phyloP scores from a whole-genome alignment of 495 filamentous ascomycete species.

The Hypomontagnella submonticulosa region DNA sequence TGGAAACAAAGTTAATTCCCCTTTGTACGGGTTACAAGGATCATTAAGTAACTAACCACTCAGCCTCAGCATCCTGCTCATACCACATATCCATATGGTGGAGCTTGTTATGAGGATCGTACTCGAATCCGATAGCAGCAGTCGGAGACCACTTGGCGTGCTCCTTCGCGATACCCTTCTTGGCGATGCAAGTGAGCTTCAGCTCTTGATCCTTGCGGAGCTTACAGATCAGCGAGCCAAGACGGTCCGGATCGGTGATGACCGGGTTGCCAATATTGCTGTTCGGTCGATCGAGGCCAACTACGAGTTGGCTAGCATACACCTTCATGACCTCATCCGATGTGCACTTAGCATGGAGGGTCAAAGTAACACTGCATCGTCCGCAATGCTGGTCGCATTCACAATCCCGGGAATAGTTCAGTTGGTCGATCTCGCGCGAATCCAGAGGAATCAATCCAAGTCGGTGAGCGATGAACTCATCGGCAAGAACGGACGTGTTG shows the following conservation, averaged over 20 bases:
- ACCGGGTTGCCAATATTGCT: slow-evolving; percentile 77
- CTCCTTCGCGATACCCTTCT: slow-evolving; percentile 98
- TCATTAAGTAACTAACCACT: slow-evolving; percentile 78
- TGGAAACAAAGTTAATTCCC: slow-evolving; percentile 49
- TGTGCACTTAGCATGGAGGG: slow-evolving; percentile 83
- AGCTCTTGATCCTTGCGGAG: slow-evolving; percentile 88
- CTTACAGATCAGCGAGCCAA: slow-evolving; percentile 87
- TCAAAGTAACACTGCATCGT: slow-evolving; percentile 84
- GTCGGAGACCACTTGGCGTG: slow-evolving; percentile 97
- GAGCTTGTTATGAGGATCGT: slow-evolving; percentile 95
- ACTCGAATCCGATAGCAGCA: slow-evolving; percentile 94
- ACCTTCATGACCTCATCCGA: slow-evolving; percentile 86
- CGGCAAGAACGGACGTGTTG: slow-evolving; percentile 93
- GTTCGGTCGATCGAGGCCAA: slow-evolving; percentile 74
- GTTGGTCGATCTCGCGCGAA: slow-evolving; percentile 81
- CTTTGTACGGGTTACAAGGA: slow-evolving; percentile 1
- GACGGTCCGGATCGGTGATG: slow-evolving; percentile 81
- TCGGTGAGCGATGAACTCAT: slow-evolving; percentile 95
- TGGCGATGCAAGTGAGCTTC: slow-evolving; percentile 89
- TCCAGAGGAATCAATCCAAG: slow-evolving; percentile 91
- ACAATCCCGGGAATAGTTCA: slow-evolving; percentile 93
- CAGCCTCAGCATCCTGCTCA: slow-evolving; percentile 81
- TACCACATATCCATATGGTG: slow-evolving; percentile 93
- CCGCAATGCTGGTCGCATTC: slow-evolving; percentile 95
- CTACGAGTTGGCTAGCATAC: slow-evolving; percentile 85